phyloP scores from a whole-genome alignment of 441 rosid genomes.

The Adansonia gregorii region DNA sequence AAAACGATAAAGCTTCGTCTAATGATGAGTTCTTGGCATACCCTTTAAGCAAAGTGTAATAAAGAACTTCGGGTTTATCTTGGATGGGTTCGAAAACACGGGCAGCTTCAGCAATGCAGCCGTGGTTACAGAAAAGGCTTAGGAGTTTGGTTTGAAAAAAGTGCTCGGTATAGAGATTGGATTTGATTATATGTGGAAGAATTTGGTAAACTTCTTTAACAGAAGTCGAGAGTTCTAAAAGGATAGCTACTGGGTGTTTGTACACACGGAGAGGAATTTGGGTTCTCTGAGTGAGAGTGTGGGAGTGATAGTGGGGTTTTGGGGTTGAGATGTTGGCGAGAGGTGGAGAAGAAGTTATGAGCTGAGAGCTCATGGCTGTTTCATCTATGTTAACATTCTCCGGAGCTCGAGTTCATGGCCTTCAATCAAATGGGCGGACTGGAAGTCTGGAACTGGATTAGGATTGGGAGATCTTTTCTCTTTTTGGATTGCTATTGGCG shows the following conservation, averaged over 20 bases:
- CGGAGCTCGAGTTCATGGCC: neutral
- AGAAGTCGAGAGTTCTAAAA: slow-evolving; percentile 74
- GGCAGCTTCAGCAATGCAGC: slow-evolving; percentile 66
- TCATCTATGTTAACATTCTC: neutral
- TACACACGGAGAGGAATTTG: slow-evolving; percentile 65
- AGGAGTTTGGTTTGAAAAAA: slow-evolving; percentile 83
- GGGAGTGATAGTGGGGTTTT: slow-evolving; percentile 41
- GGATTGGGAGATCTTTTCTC: neutral
- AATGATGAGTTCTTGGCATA: slow-evolving; percentile 57
- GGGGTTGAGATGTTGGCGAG: slow-evolving; percentile 18
- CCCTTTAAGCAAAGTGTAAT: slow-evolving; percentile 87
- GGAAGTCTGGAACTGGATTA: neutral
- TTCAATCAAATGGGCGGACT: slow-evolving; percentile 1
- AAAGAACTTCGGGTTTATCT: slow-evolving; percentile 64
- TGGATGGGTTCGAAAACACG: slow-evolving; percentile 70
- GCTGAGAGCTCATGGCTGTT: slow-evolving; percentile 39
- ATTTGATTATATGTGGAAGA: slow-evolving; percentile 69
- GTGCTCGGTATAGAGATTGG: slow-evolving; percentile 59
- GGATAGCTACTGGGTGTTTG: slow-evolving; percentile 80
- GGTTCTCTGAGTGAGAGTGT: slow-evolving; percentile 52
- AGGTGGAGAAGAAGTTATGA: slow-evolving; percentile 29
- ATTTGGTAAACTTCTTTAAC: slow-evolving; percentile 58
- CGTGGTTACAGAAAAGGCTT: slow-evolving; percentile 76
- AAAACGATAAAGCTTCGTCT: slow-evolving; percentile 57
- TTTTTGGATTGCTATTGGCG: neutral